Conservation (phyloP, 345 rosid species). For the Anastatica hierochuntica region DNA sequence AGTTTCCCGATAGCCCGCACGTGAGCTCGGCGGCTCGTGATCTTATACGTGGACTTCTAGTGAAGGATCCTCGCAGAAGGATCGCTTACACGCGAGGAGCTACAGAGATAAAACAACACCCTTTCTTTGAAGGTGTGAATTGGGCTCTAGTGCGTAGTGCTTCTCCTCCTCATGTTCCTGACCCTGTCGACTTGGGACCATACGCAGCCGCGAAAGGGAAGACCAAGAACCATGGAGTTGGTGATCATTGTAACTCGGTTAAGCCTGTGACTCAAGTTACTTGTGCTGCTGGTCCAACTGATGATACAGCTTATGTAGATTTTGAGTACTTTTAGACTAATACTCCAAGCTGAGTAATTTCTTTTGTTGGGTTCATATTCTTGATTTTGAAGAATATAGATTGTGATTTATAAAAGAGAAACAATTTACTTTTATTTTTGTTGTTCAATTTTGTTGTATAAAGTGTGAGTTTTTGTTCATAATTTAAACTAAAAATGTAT, state of each 20-base stretch:
- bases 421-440: too few relatives aligned
- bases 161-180: constrained; percentile 82
- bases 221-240: constrained; percentile 13
- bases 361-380: constrained; percentile 12
- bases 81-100: constrained; percentile 85
- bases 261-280: constrained; percentile 10
- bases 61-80: constrained; percentile 76
- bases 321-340: constrained; percentile 54
- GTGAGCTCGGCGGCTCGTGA: constrained; percentile 66
- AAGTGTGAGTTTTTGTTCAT: too few relatives aligned
- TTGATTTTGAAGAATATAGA: constrained; percentile 18
- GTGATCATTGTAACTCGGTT: constrained; percentile 17
- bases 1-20: constrained; percentile 65
- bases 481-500: too few relatives aligned
- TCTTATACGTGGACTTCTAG: constrained; percentile 65
- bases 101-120: constrained; percentile 89
- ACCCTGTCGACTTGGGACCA: constrained; percentile 57
- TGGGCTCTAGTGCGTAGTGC: constrained; percentile 95
- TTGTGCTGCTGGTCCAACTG: constrained; percentile 30
- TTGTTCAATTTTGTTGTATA: too few relatives aligned
- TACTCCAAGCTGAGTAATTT: constrained; percentile 1
- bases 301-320: constrained; percentile 46
- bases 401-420: not conserved
- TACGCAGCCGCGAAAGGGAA: constrained; percentile 36
- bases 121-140: constrained; percentile 80